A percentile compares a stretch with the other conserved stretches of the same genome.
Evolutionary conservation across 2,329 filamentous ascomycete species (phyloP).

Genomic region (Ceratocystis ficicola): DNA sequence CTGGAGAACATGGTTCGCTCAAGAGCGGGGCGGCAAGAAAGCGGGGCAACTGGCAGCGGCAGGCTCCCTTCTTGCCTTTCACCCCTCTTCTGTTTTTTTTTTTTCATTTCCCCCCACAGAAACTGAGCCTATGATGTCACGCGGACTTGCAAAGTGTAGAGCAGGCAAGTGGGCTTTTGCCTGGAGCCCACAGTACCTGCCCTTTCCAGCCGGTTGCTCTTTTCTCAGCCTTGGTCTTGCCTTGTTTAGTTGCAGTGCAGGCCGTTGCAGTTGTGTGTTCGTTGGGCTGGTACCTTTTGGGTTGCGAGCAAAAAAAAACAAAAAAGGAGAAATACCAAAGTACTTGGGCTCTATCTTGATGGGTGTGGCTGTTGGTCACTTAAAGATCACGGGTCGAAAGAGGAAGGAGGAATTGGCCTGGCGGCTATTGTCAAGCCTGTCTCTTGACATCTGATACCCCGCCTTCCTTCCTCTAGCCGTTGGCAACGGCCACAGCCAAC

Average conservation of each 20-base stretch:
- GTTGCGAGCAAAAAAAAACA: background rate
- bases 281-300: background rate
- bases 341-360: too few species aligned
- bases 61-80: background rate
- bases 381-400: too few species aligned
- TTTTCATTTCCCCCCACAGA: background rate
- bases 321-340: background rate
- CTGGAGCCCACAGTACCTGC: background rate
- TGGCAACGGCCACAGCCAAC: background rate
- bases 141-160: background rate
- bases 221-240: background rate
- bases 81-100: background rate
- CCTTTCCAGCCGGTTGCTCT: background rate
- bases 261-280: background rate
- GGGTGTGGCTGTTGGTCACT: too few species aligned
- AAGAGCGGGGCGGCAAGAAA: background rate
- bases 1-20: background rate
- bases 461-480: background rate
- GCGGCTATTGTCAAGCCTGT: background rate
- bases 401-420: background rate
- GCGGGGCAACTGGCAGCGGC: background rate
- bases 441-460: background rate
- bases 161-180: background rate
- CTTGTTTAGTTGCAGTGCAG: slow-evolving; percentile 1
- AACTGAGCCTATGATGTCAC: slow-evolving; percentile 1